These are phyloP conservation scores for Fusarium beomiforme DNA, from an alignment of 2,329 filamentous ascomycete species.

Conservation along the genomic window DNA sequence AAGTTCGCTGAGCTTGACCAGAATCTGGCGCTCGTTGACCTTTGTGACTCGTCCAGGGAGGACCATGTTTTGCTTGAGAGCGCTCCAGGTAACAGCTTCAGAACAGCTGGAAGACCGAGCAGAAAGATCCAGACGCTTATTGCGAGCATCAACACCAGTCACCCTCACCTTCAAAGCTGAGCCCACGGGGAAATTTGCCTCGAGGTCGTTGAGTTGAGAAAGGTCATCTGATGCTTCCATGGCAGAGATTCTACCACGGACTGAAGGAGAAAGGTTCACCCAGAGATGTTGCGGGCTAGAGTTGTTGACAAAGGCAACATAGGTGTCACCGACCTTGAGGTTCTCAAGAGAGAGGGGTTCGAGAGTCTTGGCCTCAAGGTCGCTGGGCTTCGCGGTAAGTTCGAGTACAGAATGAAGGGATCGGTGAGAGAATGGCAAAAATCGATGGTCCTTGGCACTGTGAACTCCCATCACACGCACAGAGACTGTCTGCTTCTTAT, in stretches of 20 bases:
- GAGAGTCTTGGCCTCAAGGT: conserved; percentile 59
- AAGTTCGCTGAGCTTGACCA: conserved; percentile 84
- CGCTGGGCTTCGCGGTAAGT: conserved; percentile 81
- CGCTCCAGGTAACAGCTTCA: conserved; percentile 70
- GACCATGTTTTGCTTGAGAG: conserved; percentile 81
- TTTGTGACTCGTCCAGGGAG: conserved; percentile 87
- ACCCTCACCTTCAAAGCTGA: conserved; percentile 86
- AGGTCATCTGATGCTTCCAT: conserved; percentile 91
- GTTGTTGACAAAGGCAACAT: conserved; percentile 92
- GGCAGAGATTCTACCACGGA: conserved; percentile 83
- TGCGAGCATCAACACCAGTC: conserved; percentile 75
- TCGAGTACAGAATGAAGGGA: conserved; percentile 86
- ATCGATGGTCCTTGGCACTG: conserved; percentile 88
- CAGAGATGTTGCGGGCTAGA: conserved; percentile 81
- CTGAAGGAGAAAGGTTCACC: conserved; percentile 89
- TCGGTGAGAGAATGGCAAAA: conserved; percentile 89
- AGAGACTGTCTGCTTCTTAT: conserved; percentile 73
- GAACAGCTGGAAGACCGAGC: conserved; percentile 68
- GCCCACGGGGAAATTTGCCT: conserved; percentile 87
- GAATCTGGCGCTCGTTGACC: conserved; percentile 81
- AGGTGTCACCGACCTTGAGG: conserved; percentile 75
- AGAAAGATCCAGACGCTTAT: conserved; percentile 85
- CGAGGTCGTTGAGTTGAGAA: conserved; percentile 78
- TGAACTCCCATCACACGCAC: conserved; percentile 88
- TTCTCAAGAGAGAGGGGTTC: conserved; percentile 75